Conservation (phyloP, 2,329 filamentous ascomycete species). For the Aspergillus viridinutans region DNA sequence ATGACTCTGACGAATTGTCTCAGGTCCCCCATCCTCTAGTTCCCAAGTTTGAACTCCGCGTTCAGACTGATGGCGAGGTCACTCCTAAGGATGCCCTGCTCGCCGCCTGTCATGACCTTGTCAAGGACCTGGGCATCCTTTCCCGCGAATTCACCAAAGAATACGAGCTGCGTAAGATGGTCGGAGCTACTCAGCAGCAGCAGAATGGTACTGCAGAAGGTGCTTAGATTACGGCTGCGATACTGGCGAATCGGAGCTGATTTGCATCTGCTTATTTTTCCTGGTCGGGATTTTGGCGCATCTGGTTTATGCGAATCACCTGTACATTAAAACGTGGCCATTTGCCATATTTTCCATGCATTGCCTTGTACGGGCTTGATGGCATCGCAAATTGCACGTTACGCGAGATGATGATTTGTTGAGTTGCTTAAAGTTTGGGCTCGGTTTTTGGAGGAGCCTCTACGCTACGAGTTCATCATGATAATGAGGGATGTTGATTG, state of each 20-base stretch:
- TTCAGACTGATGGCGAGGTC: conserved; percentile 86
- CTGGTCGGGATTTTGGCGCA: neutral
- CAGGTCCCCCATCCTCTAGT: conserved; percentile 45
- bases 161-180: conserved; percentile 83
- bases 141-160: conserved; percentile 89
- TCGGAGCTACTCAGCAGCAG: conserved; percentile 57
- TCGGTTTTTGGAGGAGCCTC: neutral
- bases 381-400: neutral
- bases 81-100: conserved; percentile 86
- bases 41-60: conserved; percentile 64
- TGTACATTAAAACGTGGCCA: neutral
- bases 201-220: conserved; percentile 26
- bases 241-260: neutral
- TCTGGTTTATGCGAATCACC: neutral
- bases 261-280: neutral
- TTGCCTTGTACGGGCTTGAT: neutral
- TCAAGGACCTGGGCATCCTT: conserved; percentile 73
- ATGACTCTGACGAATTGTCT: neutral
- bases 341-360: neutral
- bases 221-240: conserved; percentile 4
- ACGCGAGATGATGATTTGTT: neutral
- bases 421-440: neutral
- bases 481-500: neutral
- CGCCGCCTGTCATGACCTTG: conserved; percentile 73
- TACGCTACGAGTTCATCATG: neutral